Evolutionary conservation across 495 filamentous ascomycete genomes (phyloP), one percentile per base, ranked within the genome.

Genomic region (Neurospora sp.): DNA sequence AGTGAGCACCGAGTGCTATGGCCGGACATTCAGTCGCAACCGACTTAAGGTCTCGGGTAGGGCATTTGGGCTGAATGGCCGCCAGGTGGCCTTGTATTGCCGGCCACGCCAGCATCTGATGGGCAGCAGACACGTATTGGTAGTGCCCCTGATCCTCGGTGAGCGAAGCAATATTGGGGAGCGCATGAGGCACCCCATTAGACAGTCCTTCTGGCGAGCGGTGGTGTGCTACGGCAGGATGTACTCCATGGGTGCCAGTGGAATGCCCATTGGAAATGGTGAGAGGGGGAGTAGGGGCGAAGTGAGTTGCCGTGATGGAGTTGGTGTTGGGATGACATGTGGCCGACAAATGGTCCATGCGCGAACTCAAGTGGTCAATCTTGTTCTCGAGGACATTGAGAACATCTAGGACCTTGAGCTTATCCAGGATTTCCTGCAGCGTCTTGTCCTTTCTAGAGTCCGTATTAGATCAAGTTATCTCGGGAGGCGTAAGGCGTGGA

Each of bases 41-140:
- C 10, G 69, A 71, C 70, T 81, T 72, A 3, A 81, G 71, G 73
- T 83, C 76, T 18, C 82, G 72, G 53, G 71, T 71, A 53, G 80
- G 78, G 12, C 78, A 59, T 68, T 83, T 81, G 12, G 72, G 53
- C 59, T 77, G 75, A 20, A 77, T 68, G 4, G 72, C 73, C 35
- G 79, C 77, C 35, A 88, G 77, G 2, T 86, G 77, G 72, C 85
- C 83, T 70, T 85, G 83, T 44, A 89, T 80, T 40, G 82, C 82
- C 4, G 88, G 88, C 88, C 88, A 90, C 9, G 83, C 82, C 53
- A 89, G 80, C 79, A 89, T 84, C 77, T 86, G 86, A 76, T 89
- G 87, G 37, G 86, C 85, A 2, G 86, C 84, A 37, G 87, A 85
- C 39, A 86, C 81, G 77, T 87, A 88, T 39, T 81, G 80, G 71